A percentile compares a stretch with the other conserved stretches of the same genome.
Conservation (phyloP, 2,329 filamentous ascomycete genomes). For the Alternaria rosae region DNA sequence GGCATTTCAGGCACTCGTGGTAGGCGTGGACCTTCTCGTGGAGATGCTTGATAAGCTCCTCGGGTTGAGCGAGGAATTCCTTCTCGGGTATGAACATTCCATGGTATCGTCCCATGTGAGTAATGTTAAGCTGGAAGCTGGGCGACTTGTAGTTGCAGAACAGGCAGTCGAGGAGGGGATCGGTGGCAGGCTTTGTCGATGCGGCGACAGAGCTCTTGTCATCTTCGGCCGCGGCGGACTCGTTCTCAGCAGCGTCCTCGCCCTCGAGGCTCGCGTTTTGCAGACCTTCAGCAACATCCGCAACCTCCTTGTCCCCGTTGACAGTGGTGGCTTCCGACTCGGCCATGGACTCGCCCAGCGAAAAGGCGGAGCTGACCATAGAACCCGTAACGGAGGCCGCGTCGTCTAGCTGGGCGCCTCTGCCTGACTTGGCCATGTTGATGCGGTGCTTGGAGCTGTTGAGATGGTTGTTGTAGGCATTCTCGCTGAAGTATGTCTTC, state of each 20-base stretch:
- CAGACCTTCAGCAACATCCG: constrained; percentile 77
- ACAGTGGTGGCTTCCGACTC: constrained; percentile 59
- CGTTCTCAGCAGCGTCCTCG: constrained; percentile 53
- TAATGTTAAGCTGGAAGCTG: constrained; percentile 75
- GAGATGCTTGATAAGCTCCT: constrained; percentile 80
- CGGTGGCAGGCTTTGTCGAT: constrained; percentile 41
- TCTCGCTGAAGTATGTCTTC: constrained; percentile 96
- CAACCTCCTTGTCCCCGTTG: constrained; percentile 77
- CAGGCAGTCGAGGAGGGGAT: constrained; percentile 68
- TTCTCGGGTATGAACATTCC: constrained; percentile 96
- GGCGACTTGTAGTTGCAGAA: constrained; percentile 92
- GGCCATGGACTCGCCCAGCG: constrained; percentile 79
- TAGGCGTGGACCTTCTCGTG: constrained; percentile 80
- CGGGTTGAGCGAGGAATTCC: constrained; percentile 79
- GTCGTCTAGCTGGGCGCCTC: constrained; percentile 60
- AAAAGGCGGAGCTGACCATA: constrained; percentile 89
- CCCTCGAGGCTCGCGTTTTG: constrained; percentile 65
- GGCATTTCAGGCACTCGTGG: constrained; percentile 87
- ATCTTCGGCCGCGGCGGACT: constrained; percentile 53
- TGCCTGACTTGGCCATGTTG: constrained; percentile 61
- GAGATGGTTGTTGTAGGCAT: constrained; percentile 92
- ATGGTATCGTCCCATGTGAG: constrained; percentile 91
- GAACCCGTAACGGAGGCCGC: constrained; percentile 70
- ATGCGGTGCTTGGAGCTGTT: constrained; percentile 88
- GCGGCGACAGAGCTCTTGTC: constrained; percentile 45